These are phyloP conservation scores for Aspergillus ellipticus DNA, from an alignment of 495 filamentous ascomycete species.

Conservation along the genomic window DNA sequence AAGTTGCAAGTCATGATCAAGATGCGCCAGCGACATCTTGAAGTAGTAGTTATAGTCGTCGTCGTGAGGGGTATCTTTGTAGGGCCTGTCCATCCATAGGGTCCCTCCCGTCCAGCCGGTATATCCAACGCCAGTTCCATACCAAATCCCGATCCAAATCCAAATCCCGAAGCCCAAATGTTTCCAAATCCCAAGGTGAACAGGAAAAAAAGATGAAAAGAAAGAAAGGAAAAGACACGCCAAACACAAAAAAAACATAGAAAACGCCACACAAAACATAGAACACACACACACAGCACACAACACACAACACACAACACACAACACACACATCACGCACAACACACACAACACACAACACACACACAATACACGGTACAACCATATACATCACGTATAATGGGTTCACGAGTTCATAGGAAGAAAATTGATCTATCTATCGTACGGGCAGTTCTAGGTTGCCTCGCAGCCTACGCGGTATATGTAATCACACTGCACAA, in stretches of 20 bases:
- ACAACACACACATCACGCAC: slow-evolving; percentile 19
- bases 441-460: slow-evolving; percentile 26
- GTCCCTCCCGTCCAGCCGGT: background rate
- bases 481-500: slow-evolving; percentile 34
- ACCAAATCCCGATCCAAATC: slow-evolving; percentile 5
- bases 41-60: background rate
- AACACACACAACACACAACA: slow-evolving; percentile 26
- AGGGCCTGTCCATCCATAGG: background rate
- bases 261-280: slow-evolving; percentile 19
- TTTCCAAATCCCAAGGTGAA: background rate
- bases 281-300: slow-evolving; percentile 23
- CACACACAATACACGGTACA: slow-evolving; percentile 29
- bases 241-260: slow-evolving; percentile 19
- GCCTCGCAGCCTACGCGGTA: slow-evolving; percentile 30
- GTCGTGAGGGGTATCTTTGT: background rate
- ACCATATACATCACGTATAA: slow-evolving; percentile 29
- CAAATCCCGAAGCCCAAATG: slow-evolving; percentile 6
- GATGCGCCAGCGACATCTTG: background rate
- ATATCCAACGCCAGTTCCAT: slow-evolving; percentile 2
- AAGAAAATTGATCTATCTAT: slow-evolving; percentile 47
- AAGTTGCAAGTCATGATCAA: background rate
- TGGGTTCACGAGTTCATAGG: slow-evolving; percentile 35
- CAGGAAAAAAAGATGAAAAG: slow-evolving; percentile 5
- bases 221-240: slow-evolving; percentile 19
- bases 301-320: slow-evolving; percentile 24